A percentile compares a stretch with the other conserved stretches of the same genome.
Conservation (phyloP, 257 asterid genomes). For the Fraxinus pennsylvanica region DNA sequence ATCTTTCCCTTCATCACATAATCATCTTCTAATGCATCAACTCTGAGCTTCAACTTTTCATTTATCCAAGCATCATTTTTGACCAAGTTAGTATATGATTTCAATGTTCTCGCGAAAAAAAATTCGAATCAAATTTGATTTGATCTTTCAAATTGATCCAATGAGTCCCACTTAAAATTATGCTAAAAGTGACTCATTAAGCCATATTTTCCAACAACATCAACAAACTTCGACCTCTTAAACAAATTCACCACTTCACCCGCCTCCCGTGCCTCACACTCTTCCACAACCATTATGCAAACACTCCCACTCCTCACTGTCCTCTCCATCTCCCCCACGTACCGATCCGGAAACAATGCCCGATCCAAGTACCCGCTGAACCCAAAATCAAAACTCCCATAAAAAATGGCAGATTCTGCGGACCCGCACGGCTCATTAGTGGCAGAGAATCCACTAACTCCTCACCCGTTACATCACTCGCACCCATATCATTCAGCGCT, state of each 20-base stretch:
- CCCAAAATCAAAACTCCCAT: constrained; percentile 70
- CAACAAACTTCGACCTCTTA: constrained; percentile 50
- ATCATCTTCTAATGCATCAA: too few relatives aligned
- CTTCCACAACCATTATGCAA: constrained; percentile 81
- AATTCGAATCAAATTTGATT: too few relatives aligned
- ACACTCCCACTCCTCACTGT: constrained; percentile 68
- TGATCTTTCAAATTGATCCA: too few relatives aligned
- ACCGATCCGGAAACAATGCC: constrained; percentile 58
- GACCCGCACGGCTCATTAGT: constrained; percentile 71
- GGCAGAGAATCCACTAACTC: constrained; percentile 83
- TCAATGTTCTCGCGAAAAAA: too few relatives aligned
- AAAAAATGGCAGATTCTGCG: constrained; percentile 68
- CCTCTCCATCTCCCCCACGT: constrained; percentile 79
- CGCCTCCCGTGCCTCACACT: constrained; percentile 56
- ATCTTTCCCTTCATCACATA: too few relatives aligned
- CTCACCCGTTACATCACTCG: constrained; percentile 63
- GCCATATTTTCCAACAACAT: constrained; percentile 16
- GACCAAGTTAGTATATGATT: too few relatives aligned
- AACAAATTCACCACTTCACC: constrained; percentile 59
- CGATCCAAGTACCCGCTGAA: constrained; percentile 61
- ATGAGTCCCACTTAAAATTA: too few relatives aligned
- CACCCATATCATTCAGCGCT: constrained; percentile 63
- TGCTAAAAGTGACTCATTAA: too few relatives aligned
- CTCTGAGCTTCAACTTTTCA: too few relatives aligned
- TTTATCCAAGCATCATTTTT: too few relatives aligned